phyloP scores from a whole-genome alignment of 176 grass and related monocot species.

The Puccinellia tenuiflora region DNA sequence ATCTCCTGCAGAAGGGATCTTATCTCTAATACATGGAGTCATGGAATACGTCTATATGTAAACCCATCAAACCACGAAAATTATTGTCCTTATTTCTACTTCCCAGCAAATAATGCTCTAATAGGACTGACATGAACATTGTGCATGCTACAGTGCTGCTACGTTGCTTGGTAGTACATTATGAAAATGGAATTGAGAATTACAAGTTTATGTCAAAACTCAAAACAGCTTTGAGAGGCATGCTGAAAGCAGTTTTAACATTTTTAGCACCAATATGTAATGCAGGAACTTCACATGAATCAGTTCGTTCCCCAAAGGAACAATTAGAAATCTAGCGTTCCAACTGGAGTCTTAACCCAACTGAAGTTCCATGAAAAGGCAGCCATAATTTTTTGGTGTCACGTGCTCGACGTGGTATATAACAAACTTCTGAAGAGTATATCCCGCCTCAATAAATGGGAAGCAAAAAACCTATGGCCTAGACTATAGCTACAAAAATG shows the following conservation, averaged over 20 bases:
- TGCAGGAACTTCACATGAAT: background rate
- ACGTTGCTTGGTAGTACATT: background rate
- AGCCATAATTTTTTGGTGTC: too few relatives aligned
- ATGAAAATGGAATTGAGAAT: background rate
- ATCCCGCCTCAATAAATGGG: background rate
- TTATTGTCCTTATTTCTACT: background rate
- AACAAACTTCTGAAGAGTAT: background rate
- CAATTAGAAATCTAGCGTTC: background rate
- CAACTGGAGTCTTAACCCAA: background rate
- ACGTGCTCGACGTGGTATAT: background rate
- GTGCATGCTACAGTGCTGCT: background rate
- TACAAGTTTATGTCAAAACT: background rate
- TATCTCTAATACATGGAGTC: background rate
- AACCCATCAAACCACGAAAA: background rate
- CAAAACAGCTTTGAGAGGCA: background rate
- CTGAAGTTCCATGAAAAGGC: background rate
- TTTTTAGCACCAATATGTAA: background rate
- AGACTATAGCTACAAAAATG: background rate
- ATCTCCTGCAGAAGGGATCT: background rate
- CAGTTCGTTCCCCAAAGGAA: background rate
- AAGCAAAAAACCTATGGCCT: background rate
- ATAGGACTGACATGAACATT: background rate
- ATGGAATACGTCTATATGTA: background rate
- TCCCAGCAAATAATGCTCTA: background rate
- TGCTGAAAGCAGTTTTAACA: background rate